A percentile compares a stretch with the other conserved stretches of the same genome.
These are phyloP conservation scores for Asterophora lycoperdoides DNA, from an alignment of 768 basidiomycete genomes.

Conservation along the genomic window DNA sequence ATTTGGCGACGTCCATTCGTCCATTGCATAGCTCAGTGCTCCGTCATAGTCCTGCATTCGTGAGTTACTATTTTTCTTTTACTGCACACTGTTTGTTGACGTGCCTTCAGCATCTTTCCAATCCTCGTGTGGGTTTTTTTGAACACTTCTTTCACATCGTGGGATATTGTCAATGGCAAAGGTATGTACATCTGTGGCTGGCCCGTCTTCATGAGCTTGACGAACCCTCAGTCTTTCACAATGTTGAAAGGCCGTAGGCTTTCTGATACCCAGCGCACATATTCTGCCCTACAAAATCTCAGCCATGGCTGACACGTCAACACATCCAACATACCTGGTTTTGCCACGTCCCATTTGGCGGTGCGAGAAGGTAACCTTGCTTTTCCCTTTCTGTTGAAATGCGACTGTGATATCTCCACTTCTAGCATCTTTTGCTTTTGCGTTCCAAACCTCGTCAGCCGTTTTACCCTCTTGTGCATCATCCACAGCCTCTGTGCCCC, in stretches of 20 bases:
- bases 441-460: no score
- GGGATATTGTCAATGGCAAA: constrained; percentile 23
- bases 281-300: constrained; percentile 32
- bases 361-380: constrained; percentile 27
- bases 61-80: not conserved
- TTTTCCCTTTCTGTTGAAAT: constrained; percentile 29
- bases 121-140: constrained; percentile 13
- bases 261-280: no score
- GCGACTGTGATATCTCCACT: constrained; percentile 5
- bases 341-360: constrained; percentile 22
- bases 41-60: constrained; percentile 18
- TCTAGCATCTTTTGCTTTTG: not conserved
- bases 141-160: constrained; percentile 30
- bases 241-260: no score
- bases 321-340: constrained; percentile 19
- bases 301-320: no score
- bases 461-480: no score
- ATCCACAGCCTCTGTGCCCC: no score
- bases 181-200: constrained; percentile 29
- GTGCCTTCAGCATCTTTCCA: constrained; percentile 23
- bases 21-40: constrained; percentile 19
- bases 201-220: constrained; percentile 28
- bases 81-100: not conserved
- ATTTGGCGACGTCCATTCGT: constrained; percentile 29
- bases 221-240: constrained; percentile 30